Base-by-base conservation (phyloP, 2,329 filamentous ascomycete species). In the Phaeomoniella chlamydospora region DNA sequence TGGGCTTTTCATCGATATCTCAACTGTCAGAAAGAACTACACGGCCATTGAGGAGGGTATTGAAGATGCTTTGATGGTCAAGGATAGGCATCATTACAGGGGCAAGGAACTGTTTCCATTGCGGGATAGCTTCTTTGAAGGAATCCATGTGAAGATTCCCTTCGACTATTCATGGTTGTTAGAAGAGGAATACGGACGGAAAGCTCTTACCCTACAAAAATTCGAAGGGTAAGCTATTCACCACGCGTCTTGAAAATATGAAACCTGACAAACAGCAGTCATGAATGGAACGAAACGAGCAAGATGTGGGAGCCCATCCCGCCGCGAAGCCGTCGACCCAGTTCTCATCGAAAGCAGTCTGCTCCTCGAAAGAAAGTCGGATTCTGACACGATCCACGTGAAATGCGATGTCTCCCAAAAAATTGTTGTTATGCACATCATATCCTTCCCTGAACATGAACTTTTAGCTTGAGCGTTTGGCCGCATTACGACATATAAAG, bases 1-100 rank as follows among this genome's bases (percentile, higher is more conserved):
- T 1, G 72, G 72, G 0, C 50, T 76, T 1, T 77, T 73, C 45
- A 74, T 77, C 44, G 72, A 77, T 47, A 72, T 77, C 40, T 75
- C 72, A 0, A 66, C 69, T 4, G 56, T 76, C 4, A 58, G 70
- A 35, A 57, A 57, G 9, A 64, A 72, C 41, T 45, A 55, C 12
- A 53, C 53, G 0, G 56, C 54, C 4, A 52, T 61, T 32, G 48
- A 49, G 1, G 39, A 49, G 3, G 66, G 65, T 1, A 38, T 53
- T 2, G 35, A 53, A 6, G 63, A 59, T 4, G 57, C 56, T 5
- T 56, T 73, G 52, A 66, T 65, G 54, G 70, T 65, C 47, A 77
- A 77, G 48, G 72, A 75, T 49, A 56, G 54, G 5, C 72, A 77
- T 45, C 52, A 57, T 19, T 77, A 71, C 44, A 32, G 59, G 43